Evolutionary conservation across 306 rosid species (phyloP).

Genomic region (Cicer yamashitae): DNA sequence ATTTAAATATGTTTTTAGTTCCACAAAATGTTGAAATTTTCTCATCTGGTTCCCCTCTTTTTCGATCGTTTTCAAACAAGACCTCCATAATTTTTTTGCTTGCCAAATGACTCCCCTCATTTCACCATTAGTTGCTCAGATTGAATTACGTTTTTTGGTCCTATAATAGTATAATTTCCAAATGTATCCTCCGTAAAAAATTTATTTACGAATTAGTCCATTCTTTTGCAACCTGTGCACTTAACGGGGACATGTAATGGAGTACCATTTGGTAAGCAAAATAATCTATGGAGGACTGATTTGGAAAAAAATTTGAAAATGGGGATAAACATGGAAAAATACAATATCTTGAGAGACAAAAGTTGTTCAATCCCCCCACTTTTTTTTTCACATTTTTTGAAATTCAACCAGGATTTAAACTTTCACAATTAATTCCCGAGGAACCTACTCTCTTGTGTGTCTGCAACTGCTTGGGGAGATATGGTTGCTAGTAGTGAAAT

Average conservation of each 20-base stretch:
- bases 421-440: slow-evolving; percentile 25
- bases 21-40: too few relatives aligned
- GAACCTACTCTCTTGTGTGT: slow-evolving; percentile 6
- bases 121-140: background rate
- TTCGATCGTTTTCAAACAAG: background rate
- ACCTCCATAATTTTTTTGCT: background rate
- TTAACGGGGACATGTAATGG: background rate
- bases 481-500: slow-evolving; percentile 14
- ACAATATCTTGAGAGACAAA: background rate
- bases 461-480: slow-evolving; percentile 10
- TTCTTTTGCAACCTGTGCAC: background rate
- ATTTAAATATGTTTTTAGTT: too few relatives aligned
- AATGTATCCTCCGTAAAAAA: background rate
- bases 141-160: background rate
- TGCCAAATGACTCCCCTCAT: background rate
- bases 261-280: background rate
- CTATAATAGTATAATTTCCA: background rate
- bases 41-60: background rate
- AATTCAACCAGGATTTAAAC: slow-evolving; percentile 17
- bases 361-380: slow-evolving; percentile 5
- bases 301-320: background rate
- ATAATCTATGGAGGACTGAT: background rate
- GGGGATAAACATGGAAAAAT: slow-evolving; percentile 6
- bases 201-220: background rate
- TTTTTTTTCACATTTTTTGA: slow-evolving; percentile 5